Evolutionary conservation across 2,329 filamentous ascomycete species (phyloP), one percentile per base, ranked within the genome.

Genomic region (Plenodomus lindquistii): DNA sequence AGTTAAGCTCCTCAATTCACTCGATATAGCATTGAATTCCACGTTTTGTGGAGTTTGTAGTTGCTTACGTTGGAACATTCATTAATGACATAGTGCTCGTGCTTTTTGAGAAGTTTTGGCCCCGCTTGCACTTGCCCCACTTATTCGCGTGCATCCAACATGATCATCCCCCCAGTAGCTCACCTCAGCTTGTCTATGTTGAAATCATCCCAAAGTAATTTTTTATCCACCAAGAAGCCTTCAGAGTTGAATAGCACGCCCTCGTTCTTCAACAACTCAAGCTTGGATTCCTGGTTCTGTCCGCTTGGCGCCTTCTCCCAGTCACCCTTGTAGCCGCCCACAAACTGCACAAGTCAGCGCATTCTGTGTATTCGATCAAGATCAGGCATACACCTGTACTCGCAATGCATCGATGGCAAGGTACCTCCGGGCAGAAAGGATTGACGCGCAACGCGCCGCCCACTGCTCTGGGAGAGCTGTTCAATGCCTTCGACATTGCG

Each of bases 361-460:
- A 19, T 18, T 15, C 7, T 16, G 13, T 6, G 7, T n/a, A 16
- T n/a, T n/a, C 13, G 8, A 5, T 18, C n/a, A 15, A 15, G 11
- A 20, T 37, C 10, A 20, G 4, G 60, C 75, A 71, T n/a, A 79
- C 78, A 11, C 88, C 86, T 42, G 85, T 86, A 35, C 84, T 86
- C 5, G 88, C 88, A 39, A 95, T 82, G 18, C 93, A 87, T 9
- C 91, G 81, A 71, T 95, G 90, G 59, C 90, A 95, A 1, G 90
- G 91, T 4, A 93, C 87, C 27, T 83, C 80, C 0, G 91, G 90
- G 13, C 91, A 90, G 62, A 93, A 95, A 0, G 90, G 90, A 67
- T 96, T 96, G 29, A 74, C 77, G 16, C 87, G 81, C 65, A 95
- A 77, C 1, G 89, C 89, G 50, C 88, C 90, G 15, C 89, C 89